These are phyloP conservation scores for Aphelidium insulamus DNA, from an alignment of 371 early-diverging fungal species.

Conservation along the genomic window DNA sequence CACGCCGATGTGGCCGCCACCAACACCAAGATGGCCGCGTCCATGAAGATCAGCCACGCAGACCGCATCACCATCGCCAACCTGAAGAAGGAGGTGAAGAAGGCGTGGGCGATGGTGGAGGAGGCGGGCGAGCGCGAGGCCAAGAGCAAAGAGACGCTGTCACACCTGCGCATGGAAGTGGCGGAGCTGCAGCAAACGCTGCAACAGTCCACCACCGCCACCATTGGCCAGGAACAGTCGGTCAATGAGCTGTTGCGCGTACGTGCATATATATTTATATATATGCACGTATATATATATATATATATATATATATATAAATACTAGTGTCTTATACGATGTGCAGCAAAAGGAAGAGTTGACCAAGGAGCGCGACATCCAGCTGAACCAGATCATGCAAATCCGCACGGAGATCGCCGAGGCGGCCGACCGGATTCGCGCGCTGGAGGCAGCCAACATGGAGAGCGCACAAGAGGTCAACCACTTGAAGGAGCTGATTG, in stretches of 20 bases:
- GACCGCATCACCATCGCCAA: slow-evolving; percentile 13
- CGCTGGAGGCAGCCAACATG: slow-evolving; percentile 1
- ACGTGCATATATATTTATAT: background rate
- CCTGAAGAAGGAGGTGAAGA: slow-evolving; percentile 19
- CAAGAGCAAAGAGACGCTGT: slow-evolving; percentile 11
- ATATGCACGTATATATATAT: background rate
- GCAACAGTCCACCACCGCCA: background rate
- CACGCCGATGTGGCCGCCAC: background rate
- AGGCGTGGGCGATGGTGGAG: slow-evolving; percentile 25
- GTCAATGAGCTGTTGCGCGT: background rate
- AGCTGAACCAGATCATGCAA: background rate
- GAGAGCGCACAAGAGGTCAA: slow-evolving; percentile 1
- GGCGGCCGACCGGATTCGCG: background rate
- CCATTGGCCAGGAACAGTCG: background rate
- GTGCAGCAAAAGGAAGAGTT: slow-evolving; percentile 3
- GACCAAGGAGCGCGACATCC: background rate
- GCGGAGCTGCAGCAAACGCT: background rate
- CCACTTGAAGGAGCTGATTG: slow-evolving; percentile 6
- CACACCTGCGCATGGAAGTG: slow-evolving; percentile 7
- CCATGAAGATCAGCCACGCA: slow-evolving; percentile 15
- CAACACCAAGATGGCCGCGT: slow-evolving; percentile 14
- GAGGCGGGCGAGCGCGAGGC: slow-evolving; percentile 11
- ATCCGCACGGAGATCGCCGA: background rate
- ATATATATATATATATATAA: background rate
- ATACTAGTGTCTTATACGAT: too few relatives aligned